These are phyloP conservation scores for Bruguiera sexangula DNA, from an alignment of 345 rosid genomes.

Conservation along the genomic window DNA sequence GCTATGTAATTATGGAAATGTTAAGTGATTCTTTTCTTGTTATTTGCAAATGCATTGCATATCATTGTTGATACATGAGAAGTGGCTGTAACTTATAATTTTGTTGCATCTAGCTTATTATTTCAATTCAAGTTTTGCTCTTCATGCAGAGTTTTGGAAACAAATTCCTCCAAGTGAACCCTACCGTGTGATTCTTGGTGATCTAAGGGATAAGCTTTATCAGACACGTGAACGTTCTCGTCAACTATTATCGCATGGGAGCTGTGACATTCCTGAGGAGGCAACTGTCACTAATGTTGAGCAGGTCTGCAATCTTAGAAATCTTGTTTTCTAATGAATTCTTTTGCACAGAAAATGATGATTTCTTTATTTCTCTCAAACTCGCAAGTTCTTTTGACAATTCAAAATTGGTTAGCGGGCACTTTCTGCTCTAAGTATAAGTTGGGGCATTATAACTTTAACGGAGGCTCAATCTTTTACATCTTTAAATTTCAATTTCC, in stretches of 20 bases:
- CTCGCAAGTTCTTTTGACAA: background rate
- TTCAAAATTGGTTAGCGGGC: background rate
- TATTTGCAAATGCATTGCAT: too few species aligned
- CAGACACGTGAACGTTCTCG: slow-evolving; percentile 90
- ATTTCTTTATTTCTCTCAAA: background rate
- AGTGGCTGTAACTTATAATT: too few species aligned
- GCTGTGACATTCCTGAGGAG: slow-evolving; percentile 83
- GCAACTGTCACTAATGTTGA: slow-evolving; percentile 67
- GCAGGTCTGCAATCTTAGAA: slow-evolving; percentile 38
- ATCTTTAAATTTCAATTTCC: background rate
- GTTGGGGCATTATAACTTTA: background rate
- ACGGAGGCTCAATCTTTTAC: too few species aligned
- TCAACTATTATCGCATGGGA: slow-evolving; percentile 64
- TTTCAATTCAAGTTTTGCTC: background rate
- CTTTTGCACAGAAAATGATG: background rate
- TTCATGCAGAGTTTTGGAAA: slow-evolving; percentile 83
- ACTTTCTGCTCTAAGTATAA: background rate
- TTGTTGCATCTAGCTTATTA: background rate
- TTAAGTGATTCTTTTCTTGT: too few species aligned
- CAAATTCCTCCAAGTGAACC: slow-evolving; percentile 85
- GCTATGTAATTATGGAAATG: too few species aligned
- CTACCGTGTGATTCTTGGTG: slow-evolving; percentile 87
- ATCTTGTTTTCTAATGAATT: background rate
- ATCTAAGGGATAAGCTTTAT: slow-evolving; percentile 89
- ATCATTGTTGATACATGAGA: too few species aligned